A percentile compares a stretch with the other conserved stretches of the same genome.
phyloP scores from a whole-genome alignment of 78 protist species.

The Pigoraptor vietnamica region DNA sequence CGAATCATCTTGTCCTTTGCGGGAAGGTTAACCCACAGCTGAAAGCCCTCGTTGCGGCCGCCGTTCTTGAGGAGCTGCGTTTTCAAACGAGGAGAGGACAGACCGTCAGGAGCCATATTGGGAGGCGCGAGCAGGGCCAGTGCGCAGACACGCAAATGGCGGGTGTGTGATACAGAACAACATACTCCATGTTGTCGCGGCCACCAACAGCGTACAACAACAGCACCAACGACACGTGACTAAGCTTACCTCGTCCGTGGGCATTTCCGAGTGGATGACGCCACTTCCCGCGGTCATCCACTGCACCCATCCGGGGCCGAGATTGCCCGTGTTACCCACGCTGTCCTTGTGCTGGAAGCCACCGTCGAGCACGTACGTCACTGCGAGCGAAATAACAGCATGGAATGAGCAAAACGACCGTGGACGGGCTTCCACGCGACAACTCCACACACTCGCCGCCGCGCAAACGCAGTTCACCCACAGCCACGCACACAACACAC shows the following conservation, averaged over 20 bases:
- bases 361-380: constrained; percentile 48
- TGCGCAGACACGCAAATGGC: no score
- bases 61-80: background rate
- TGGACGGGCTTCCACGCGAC: no score
- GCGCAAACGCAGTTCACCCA: no score
- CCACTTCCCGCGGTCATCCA: constrained; percentile 67
- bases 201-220: no score
- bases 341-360: constrained; percentile 38
- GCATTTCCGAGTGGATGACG: constrained; percentile 49
- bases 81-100: background rate
- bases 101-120: background rate
- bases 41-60: constrained; percentile 8
- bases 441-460: no score
- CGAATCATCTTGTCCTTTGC: constrained; percentile 34
- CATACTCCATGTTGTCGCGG: no score
- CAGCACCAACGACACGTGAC: no score
- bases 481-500: background rate
- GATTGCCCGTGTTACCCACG: constrained; percentile 3
- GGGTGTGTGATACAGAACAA: no score
- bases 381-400: no score
- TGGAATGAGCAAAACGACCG: no score
- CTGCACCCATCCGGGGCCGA: constrained; percentile 28
- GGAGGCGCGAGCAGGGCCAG: no score
- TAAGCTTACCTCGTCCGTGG: background rate
- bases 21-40: constrained; percentile 65